Evolutionary conservation across 805 yeast genomes (phyloP).

Genomic region (Candida corydali): DNA sequence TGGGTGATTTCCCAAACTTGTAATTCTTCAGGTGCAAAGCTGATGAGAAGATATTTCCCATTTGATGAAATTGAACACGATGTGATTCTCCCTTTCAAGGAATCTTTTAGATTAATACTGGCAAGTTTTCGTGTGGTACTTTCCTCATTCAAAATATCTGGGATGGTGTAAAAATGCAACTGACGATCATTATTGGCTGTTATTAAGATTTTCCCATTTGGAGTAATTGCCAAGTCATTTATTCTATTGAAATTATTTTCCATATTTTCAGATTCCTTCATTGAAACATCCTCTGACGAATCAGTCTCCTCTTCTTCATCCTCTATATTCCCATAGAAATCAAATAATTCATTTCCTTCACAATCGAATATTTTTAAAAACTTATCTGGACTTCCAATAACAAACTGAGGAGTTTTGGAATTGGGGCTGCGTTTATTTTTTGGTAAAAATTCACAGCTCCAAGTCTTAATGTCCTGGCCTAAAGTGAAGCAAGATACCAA

Average conservation of each 20-base stretch:
- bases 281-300: slow-evolving; percentile 8
- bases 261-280: slow-evolving; percentile 11
- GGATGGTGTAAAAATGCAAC: slow-evolving; percentile 57
- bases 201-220: slow-evolving; percentile 57
- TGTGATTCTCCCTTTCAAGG: slow-evolving; percentile 52
- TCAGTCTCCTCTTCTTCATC: slow-evolving; percentile 14
- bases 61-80: slow-evolving; percentile 54
- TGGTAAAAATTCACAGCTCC: slow-evolving; percentile 68
- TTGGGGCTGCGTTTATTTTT: slow-evolving; percentile 22
- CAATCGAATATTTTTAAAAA: slow-evolving; percentile 39
- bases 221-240: slow-evolving; percentile 64
- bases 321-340: slow-evolving; percentile 32
- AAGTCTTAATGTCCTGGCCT: slow-evolving; percentile 36
- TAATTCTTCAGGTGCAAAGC: slow-evolving; percentile 68
- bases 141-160: slow-evolving; percentile 26
- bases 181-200: slow-evolving; percentile 62
- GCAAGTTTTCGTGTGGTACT: slow-evolving; percentile 36
- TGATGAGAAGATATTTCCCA: slow-evolving; percentile 56
- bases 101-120: slow-evolving; percentile 38
- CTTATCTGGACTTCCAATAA: slow-evolving; percentile 76
- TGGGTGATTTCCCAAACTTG: slow-evolving; percentile 72
- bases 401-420: slow-evolving; percentile 40
- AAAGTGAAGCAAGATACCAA: slow-evolving; percentile 34
- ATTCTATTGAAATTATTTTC: slow-evolving; percentile 43
- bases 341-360: slow-evolving; percentile 38